Conservation (phyloP, 2,329 filamentous ascomycete species). For the Cercospora zeae-maydis region DNA sequence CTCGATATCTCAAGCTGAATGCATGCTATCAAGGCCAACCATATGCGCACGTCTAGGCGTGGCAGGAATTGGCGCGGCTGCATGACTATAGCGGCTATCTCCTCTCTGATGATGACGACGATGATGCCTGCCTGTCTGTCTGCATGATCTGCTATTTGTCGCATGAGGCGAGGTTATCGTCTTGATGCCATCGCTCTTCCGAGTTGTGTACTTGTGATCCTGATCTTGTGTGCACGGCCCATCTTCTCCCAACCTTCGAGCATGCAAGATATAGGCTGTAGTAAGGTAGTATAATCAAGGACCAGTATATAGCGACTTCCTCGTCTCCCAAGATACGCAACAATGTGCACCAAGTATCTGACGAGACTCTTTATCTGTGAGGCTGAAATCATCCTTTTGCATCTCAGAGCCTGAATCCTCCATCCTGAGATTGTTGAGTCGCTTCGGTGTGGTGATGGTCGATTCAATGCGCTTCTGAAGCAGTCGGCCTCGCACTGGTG, state of each 20-base stretch:
- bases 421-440: background rate
- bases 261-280: constrained; percentile 18
- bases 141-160: constrained; percentile 26
- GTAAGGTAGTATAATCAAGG: constrained; percentile 13
- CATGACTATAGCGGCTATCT: constrained; percentile 31
- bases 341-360: constrained; percentile 23
- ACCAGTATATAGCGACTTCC: constrained; percentile 16
- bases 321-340: constrained; percentile 19
- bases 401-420: background rate
- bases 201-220: constrained; percentile 26
- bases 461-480: background rate
- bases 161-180: constrained; percentile 27
- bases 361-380: constrained; percentile 1
- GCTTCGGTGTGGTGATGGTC: background rate
- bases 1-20: constrained; percentile 28
- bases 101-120: constrained; percentile 17
- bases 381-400: background rate
- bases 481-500: background rate
- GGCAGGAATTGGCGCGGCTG: constrained; percentile 21
- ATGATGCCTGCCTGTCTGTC: constrained; percentile 16
- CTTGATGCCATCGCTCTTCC: constrained; percentile 26
- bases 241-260: constrained; percentile 11
- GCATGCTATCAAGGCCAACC: constrained; percentile 24
- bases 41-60: constrained; percentile 16
- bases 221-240: constrained; percentile 15